These are phyloP conservation scores for Geotrichum cucujoidarum DNA, from an alignment of 1,139 yeast species.

Conservation along the genomic window DNA sequence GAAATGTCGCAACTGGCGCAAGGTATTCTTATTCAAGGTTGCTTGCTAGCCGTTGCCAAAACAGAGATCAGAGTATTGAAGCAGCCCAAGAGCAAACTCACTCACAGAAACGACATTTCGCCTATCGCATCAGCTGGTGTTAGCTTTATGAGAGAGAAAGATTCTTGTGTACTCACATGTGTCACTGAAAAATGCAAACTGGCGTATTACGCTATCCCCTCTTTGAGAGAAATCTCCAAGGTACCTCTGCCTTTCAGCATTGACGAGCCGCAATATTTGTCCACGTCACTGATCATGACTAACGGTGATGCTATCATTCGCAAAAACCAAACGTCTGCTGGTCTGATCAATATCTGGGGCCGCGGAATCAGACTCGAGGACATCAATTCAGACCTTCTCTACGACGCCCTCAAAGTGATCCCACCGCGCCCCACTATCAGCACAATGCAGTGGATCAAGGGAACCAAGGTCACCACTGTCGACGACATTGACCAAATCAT, in stretches of 20 bases:
- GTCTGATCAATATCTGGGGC: conserved; percentile 47
- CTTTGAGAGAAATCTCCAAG: conserved; percentile 46
- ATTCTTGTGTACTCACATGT: conserved; percentile 43
- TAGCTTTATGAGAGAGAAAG: conserved; percentile 43
- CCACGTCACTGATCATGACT: conserved; percentile 48
- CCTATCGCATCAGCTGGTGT: conserved; percentile 53
- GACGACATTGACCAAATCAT: conserved; percentile 48
- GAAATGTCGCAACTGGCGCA: conserved; percentile 57
- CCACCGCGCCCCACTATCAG: conserved; percentile 80
- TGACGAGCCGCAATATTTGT: conserved; percentile 37
- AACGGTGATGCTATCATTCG: conserved; percentile 73
- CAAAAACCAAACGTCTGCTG: conserved; percentile 53
- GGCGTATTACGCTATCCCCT: conserved; percentile 48
- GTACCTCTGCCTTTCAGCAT: conserved; percentile 40
- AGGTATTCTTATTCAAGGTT: conserved; percentile 61
- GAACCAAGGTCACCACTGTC: conserved; percentile 54
- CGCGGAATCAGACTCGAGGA: conserved; percentile 33
- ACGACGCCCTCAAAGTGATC: conserved; percentile 44
- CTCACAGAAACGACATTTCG: conserved; percentile 46
- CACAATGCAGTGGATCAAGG: conserved; percentile 83
- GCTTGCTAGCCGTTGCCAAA: conserved; percentile 52
- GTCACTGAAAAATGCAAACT: conserved; percentile 42
- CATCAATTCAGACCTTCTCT: conserved; percentile 36
- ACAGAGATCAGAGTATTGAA: conserved; percentile 62
- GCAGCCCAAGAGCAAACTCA: conserved; percentile 47